Evolutionary conservation across 768 basidiomycete species (phyloP), one percentile per base, ranked within the genome.

Genomic region (Sporobolomyces roseus): DNA sequence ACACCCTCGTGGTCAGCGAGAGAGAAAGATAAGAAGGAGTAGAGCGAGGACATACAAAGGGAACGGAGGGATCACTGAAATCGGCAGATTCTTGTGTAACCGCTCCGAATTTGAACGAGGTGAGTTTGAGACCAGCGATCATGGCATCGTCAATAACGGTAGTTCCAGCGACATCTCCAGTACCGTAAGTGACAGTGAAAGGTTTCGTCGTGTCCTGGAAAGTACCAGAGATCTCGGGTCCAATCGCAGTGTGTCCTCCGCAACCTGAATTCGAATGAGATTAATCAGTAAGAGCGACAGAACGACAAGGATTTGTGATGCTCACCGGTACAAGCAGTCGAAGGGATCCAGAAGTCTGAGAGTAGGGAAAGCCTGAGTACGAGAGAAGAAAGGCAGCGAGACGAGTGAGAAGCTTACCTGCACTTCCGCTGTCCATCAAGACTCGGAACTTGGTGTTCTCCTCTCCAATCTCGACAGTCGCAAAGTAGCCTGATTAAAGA

Each of bases 371-470:
- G 43, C 48, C 1, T 3, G 41, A 52, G 6, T 21, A 29, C 27
- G 25, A 14, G 38, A 25, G 10, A 46, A 45, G 55, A 27, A 13
- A 17, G 9, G 9, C 38, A 17, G 72, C 62, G 35, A 87, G 85
- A 86, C 23, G 17, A 25, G 30, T 4, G 10, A 19, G 12, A 25
- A 86, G 87, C 43, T 85, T 77, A 78, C 88, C 87, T 14, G 86
- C 85, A 17, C 84, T 85, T 33, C 87, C 87, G 36, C 85, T 86
- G 77, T 88, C 87, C 84, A 88, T 85, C 25, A 88, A 80, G 60
- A 88, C 77, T 33, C 79, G 75, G 74, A 85, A 88, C 67, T 83
- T 75, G 38, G 75, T 80, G 13, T 85, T 82, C 10, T 64, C 46
- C 21, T 85, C 87, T n/a, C 88, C 88, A 53, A 88, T 82, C 74